phyloP scores from a whole-genome alignment of 305 asterid genomes.

The Ilex paraguariensis region DNA sequence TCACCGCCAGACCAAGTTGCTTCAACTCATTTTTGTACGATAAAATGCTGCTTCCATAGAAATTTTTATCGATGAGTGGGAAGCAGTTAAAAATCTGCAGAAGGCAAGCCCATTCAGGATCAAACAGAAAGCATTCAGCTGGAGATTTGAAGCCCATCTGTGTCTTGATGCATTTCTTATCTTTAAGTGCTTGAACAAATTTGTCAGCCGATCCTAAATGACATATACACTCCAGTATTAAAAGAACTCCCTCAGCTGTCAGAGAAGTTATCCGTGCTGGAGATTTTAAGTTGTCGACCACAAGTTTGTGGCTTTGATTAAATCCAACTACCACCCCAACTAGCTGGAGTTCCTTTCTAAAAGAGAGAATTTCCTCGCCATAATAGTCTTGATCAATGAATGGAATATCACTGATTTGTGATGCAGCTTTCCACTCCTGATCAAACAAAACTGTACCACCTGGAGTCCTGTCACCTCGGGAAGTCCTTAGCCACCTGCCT shows the following conservation, averaged over 20 bases:
- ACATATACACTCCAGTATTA: constrained; percentile 16
- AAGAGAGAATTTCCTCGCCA: constrained; percentile 20
- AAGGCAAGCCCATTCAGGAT: constrained; percentile 33
- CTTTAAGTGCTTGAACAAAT: constrained; percentile 15
- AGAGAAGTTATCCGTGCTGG: constrained; percentile 10
- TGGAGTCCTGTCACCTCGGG: constrained; percentile 24
- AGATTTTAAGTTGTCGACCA: constrained; percentile 23
- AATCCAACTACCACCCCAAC: constrained; percentile 28
- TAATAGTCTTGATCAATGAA: constrained; percentile 27
- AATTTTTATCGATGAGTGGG: constrained; percentile 23
- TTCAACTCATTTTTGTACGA: constrained; percentile 13
- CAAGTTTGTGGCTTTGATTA: constrained; percentile 14
- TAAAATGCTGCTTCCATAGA: constrained; percentile 16
- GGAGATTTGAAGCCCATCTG: constrained; percentile 21
- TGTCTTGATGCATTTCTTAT: constrained; percentile 21
- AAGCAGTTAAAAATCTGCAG: constrained; percentile 23
- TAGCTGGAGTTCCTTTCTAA: constrained; percentile 16
- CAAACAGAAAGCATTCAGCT: constrained; percentile 20
- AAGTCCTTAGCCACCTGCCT: constrained; percentile 24
- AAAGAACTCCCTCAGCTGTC: constrained; percentile 19
- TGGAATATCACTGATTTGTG: constrained; percentile 30
- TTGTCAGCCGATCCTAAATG: constrained; percentile 10
- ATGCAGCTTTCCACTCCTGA: constrained; percentile 31
- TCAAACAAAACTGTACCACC: constrained; percentile 18
- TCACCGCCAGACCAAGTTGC: constrained; percentile 20